These are phyloP conservation scores for Aspergillus fumigatus DNA, from an alignment of 2,329 filamentous ascomycete genomes.

Conservation along the genomic window DNA sequence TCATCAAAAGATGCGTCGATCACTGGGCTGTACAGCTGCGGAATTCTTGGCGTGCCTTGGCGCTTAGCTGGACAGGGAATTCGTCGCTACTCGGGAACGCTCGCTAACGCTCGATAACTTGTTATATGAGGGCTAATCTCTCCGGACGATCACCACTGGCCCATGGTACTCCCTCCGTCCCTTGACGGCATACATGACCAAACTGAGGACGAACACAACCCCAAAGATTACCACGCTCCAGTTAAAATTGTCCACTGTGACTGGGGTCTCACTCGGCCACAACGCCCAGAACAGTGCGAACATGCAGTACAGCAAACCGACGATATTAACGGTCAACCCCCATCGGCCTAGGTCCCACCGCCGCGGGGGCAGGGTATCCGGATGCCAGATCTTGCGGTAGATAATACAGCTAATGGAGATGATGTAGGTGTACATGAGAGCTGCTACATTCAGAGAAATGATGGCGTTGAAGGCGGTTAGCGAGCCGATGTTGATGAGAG, in stretches of 20 bases:
- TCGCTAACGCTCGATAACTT: neutral
- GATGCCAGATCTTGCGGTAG: conserved; percentile 38
- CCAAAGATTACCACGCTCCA: conserved; percentile 47
- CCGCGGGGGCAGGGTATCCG: conserved; percentile 34
- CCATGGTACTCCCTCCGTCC: conserved; percentile 28
- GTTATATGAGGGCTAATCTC: neutral
- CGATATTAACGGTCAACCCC: conserved; percentile 43
- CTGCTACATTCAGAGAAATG: conserved; percentile 45
- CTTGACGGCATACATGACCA: conserved; percentile 35
- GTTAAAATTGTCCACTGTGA: conserved; percentile 44
- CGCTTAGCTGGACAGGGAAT: neutral
- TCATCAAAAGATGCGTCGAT: neutral
- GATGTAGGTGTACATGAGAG: conserved; percentile 49
- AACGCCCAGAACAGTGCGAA: conserved; percentile 46
- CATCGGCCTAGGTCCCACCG: conserved; percentile 43
- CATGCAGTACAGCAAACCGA: conserved; percentile 40
- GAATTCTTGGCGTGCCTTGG: neutral
- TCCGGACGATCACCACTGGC: conserved; percentile 21
- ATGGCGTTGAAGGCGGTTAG: conserved; percentile 50
- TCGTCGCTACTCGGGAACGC: neutral
- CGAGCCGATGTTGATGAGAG: conserved; percentile 51
- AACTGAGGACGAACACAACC: conserved; percentile 36
- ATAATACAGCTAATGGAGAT: conserved; percentile 46
- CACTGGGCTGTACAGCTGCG: neutral
- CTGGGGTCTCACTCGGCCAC: conserved; percentile 40